phyloP scores from a whole-genome alignment of 768 basidiomycete species.

The Chiua virens region DNA sequence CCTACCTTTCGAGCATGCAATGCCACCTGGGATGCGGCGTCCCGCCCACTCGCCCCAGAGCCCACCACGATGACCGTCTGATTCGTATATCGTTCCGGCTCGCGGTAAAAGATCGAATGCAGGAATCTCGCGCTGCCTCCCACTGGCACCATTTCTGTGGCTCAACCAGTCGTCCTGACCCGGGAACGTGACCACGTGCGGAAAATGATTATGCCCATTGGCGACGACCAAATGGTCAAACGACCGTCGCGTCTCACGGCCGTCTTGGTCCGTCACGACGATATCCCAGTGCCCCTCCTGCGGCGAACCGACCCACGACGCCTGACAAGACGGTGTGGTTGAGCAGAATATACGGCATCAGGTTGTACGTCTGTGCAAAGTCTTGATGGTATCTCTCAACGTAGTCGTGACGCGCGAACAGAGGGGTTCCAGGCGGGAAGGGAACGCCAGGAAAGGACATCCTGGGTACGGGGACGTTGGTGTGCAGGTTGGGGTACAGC shows the following conservation, averaged over 20 bases:
- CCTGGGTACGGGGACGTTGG: slow-evolving; percentile 55
- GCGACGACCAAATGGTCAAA: slow-evolving; percentile 59
- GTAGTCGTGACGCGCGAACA: slow-evolving; percentile 49
- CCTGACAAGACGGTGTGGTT: slow-evolving; percentile 43
- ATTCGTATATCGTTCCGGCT: slow-evolving; percentile 42
- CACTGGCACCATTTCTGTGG: slow-evolving; percentile 12
- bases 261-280: slow-evolving; percentile 26
- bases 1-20: slow-evolving; percentile 42
- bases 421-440: slow-evolving; percentile 48
- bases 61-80: slow-evolving; percentile 51
- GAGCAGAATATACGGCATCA: slow-evolving; percentile 40
- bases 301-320: slow-evolving; percentile 44
- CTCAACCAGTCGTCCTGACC: slow-evolving; percentile 53
- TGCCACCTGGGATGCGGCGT: slow-evolving; percentile 44
- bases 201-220: slow-evolving; percentile 56
- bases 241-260: slow-evolving; percentile 17
- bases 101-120: slow-evolving; percentile 56
- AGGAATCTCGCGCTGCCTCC: slow-evolving; percentile 39
- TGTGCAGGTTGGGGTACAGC: slow-evolving; percentile 51
- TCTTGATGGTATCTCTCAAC: slow-evolving; percentile 47
- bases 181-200: slow-evolving; percentile 43
- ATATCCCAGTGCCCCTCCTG: slow-evolving; percentile 46
- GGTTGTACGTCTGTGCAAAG: slow-evolving; percentile 40
- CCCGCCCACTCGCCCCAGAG: slow-evolving; percentile 46
- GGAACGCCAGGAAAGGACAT: slow-evolving; percentile 61